These are phyloP conservation scores for Fomitopsis serialis DNA, from an alignment of 768 basidiomycete genomes.

Conservation along the genomic window DNA sequence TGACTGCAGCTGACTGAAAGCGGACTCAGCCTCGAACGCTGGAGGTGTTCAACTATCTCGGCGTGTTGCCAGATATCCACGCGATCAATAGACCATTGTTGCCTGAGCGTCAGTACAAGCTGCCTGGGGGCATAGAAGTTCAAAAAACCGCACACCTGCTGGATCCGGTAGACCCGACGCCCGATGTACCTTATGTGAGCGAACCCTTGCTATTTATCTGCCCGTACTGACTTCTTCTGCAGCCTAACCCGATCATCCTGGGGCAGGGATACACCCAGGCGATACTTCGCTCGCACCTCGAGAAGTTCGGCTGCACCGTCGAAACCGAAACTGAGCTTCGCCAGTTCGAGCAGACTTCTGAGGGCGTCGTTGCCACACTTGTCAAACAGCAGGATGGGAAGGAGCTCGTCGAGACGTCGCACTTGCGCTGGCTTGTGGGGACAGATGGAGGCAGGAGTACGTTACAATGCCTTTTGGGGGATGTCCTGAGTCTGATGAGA, in stretches of 20 bases:
- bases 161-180: slow-evolving; percentile 1
- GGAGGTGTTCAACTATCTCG: slow-evolving; percentile 16
- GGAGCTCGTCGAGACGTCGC: slow-evolving; percentile 22
- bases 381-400: slow-evolving; percentile 16
- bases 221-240: neutral
- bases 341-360: slow-evolving; percentile 26
- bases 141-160: slow-evolving; percentile 5
- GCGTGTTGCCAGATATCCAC: slow-evolving; percentile 11
- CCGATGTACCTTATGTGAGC: slow-evolving; percentile 14
- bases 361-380: slow-evolving; percentile 25
- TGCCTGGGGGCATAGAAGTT: slow-evolving; percentile 7
- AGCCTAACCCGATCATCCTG: neutral
- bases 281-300: slow-evolving; percentile 25
- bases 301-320: slow-evolving; percentile 23
- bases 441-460: neutral
- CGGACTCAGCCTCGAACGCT: slow-evolving; percentile 13
- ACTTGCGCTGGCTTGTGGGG: slow-evolving; percentile 28
- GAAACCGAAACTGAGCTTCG: slow-evolving; percentile 31
- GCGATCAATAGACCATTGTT: neutral
- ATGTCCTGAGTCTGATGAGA: neutral
- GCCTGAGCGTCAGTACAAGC: slow-evolving; percentile 11
- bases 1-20: neutral
- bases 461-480: neutral
- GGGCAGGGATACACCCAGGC: slow-evolving; percentile 21
- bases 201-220: neutral